Conservation (phyloP, 345 rosid species). For the Eucalyptus regnans region DNA sequence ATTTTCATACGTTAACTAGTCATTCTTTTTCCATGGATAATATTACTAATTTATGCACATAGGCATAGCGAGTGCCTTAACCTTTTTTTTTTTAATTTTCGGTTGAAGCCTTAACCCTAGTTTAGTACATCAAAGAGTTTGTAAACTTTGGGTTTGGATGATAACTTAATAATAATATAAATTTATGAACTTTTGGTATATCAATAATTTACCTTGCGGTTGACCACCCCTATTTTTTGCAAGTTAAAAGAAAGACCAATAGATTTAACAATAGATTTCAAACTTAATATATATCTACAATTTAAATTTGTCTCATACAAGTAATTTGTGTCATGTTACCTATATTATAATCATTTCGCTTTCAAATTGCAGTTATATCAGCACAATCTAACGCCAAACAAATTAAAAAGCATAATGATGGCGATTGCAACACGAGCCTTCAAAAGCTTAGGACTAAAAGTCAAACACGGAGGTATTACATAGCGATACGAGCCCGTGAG, state of each 20-base stretch:
- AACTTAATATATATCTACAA: neutral
- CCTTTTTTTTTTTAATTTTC: too few species aligned
- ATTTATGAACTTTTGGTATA: too few species aligned
- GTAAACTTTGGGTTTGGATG: neutral
- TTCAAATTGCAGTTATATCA: neutral
- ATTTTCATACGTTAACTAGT: neutral
- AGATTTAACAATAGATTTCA: neutral
- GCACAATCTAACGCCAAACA: neutral
- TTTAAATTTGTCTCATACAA: neutral
- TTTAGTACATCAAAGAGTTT: neutral
- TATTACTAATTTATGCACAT: neutral
- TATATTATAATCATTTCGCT: neutral
- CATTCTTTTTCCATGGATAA: neutral
- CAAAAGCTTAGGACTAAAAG: neutral
- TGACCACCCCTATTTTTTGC: neutral
- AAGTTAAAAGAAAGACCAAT: neutral
- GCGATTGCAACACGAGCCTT: neutral
- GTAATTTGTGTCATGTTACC: neutral
- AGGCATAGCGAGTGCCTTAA: neutral
- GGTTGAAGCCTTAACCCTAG: neutral
- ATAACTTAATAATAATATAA: neutral
- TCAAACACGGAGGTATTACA: neutral
- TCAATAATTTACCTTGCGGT: too few species aligned
- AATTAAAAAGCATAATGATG: neutral
- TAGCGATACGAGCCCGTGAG: neutral